These are phyloP conservation scores for Cercospora beticola DNA, from an alignment of 2,329 filamentous ascomycete species.

Conservation along the genomic window DNA sequence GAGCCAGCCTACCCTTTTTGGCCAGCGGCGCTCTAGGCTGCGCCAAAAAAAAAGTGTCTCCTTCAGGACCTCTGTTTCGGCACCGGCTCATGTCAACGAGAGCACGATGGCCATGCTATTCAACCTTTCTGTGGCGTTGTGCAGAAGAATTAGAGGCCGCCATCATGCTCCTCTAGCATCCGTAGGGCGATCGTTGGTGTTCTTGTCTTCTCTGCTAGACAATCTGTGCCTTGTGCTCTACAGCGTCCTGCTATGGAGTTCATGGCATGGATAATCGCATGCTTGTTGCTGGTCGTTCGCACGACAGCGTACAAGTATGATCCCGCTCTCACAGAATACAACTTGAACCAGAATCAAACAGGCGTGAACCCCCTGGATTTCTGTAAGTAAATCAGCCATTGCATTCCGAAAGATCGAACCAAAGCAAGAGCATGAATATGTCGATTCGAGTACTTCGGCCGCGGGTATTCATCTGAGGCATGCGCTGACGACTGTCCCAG, in stretches of 20 bases:
- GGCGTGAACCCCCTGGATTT: constrained; percentile 58
- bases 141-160: constrained; percentile 4
- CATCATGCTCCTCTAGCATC: background rate
- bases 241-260: constrained; percentile 1
- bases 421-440: background rate
- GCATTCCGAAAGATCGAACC: background rate
- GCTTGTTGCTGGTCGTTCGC: constrained; percentile 1
- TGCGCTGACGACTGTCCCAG: background rate
- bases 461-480: background rate
- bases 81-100: background rate
- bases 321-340: constrained; percentile 52
- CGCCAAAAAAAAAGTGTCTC: background rate
- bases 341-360: constrained; percentile 59
- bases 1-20: background rate
- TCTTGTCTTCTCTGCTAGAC: background rate
- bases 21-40: background rate
- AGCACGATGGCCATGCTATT: background rate
- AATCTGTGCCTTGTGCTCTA: background rate
- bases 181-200: background rate
- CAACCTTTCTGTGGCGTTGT: background rate
- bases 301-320: constrained; percentile 42
- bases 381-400: constrained; percentile 27
- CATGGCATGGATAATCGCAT: background rate
- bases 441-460: background rate
- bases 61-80: background rate